Conservation (phyloP, 2,329 filamentous ascomycete genomes). For the Dissoconium aciculare region DNA sequence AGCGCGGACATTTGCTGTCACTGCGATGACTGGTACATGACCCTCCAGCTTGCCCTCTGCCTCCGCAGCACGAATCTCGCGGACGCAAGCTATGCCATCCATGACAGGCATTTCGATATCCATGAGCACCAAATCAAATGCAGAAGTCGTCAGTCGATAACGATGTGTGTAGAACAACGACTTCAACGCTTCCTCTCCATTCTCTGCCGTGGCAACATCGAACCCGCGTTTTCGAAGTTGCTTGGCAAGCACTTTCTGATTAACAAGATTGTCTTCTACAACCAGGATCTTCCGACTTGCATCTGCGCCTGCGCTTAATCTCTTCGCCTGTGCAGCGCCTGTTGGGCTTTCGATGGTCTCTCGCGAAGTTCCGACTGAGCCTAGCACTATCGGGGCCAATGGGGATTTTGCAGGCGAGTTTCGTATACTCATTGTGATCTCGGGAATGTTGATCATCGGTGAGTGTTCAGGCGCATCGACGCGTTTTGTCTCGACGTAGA, state of each 20-base stretch:
- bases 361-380: no score
- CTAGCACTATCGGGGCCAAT: no score
- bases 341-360: no score
- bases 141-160: constrained; percentile 4
- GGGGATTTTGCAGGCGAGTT: not conserved
- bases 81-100: constrained; percentile 16
- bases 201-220: constrained; percentile 13
- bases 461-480: constrained; percentile 4
- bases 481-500: constrained; percentile 36
- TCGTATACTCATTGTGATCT: constrained; percentile 1
- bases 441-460: not conserved
- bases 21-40: constrained; percentile 17
- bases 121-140: constrained; percentile 17
- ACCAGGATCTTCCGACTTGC: constrained; percentile 6
- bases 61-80: constrained; percentile 17
- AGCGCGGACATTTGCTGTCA: constrained; percentile 19
- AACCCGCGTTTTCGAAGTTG: constrained; percentile 16
- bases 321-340: not conserved
- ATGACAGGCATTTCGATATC: constrained; percentile 23
- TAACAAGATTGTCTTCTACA: constrained; percentile 20
- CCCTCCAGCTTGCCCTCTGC: constrained; percentile 4
- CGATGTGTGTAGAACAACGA: constrained; percentile 8
- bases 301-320: not conserved
- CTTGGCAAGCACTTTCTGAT: constrained; percentile 17
- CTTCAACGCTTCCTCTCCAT: constrained; percentile 18